A percentile compares a stretch with the other conserved stretches of the same genome.
phyloP scores from a whole-genome alignment of 257 asterid species.

The Oldenlandia corymbosa region DNA sequence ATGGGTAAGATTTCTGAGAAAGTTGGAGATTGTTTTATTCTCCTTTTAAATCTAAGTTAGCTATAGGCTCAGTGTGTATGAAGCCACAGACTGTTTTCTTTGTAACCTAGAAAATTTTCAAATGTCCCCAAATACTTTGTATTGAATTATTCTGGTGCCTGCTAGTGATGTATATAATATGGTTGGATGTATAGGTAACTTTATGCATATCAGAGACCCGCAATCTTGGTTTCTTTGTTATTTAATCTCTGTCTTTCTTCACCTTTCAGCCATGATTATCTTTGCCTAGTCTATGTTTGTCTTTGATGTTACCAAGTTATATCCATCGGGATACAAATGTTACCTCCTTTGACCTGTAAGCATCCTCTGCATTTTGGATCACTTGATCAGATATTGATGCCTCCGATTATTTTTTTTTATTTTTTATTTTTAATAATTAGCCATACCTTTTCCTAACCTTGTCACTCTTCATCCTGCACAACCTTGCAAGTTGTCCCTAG shows the following conservation, averaged over 20 bases:
- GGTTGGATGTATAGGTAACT: background rate
- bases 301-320: conserved; percentile 1
- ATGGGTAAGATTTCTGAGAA: conserved; percentile 50
- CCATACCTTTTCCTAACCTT: too few relatives aligned
- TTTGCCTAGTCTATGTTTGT: background rate
- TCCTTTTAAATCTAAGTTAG: background rate
- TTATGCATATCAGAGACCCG: too few relatives aligned
- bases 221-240: too few relatives aligned
- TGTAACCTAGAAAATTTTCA: background rate
- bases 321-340: background rate
- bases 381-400: background rate
- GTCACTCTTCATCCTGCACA: background rate
- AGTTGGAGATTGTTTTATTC: background rate
- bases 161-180: background rate
- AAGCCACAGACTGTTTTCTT: background rate
- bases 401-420: too few relatives aligned
- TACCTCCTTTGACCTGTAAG: background rate
- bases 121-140: background rate
- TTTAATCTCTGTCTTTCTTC: background rate
- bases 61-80: background rate
- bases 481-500: background rate
- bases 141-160: background rate
- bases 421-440: too few relatives aligned
- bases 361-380: background rate
- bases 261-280: background rate